phyloP scores from a whole-genome alignment of 306 rosid species.

The Vigna mungo region DNA sequence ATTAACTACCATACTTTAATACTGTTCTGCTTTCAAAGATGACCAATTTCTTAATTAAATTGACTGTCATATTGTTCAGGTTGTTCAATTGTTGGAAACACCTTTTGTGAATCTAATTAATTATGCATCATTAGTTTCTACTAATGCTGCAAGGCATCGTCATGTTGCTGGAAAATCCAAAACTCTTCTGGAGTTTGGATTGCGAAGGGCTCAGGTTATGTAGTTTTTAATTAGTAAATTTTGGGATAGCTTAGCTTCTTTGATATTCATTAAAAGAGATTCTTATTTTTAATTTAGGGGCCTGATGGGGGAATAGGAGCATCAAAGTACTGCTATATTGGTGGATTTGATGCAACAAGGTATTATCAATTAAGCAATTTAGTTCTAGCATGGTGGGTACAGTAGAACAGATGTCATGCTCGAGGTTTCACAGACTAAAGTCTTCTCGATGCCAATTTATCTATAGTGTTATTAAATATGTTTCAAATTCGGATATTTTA shows the following conservation, averaged over 20 bases:
- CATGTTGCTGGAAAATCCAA: slow-evolving; percentile 96
- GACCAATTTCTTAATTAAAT: slow-evolving; percentile 25
- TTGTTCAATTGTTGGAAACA: slow-evolving; percentile 95
- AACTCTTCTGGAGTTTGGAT: slow-evolving; percentile 94
- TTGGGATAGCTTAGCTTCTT: slow-evolving; percentile 27
- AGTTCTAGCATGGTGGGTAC: slow-evolving; percentile 20
- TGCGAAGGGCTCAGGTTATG: slow-evolving; percentile 87
- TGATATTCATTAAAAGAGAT: slow-evolving; percentile 34
- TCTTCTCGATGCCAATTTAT: not conserved
- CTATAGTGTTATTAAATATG: not conserved
- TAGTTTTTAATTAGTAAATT: slow-evolving; percentile 21
- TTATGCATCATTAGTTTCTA: slow-evolving; percentile 89
- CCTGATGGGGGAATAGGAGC: slow-evolving; percentile 99
- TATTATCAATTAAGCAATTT: slow-evolving; percentile 46
- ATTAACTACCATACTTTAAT: slow-evolving; percentile 32
- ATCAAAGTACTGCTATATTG: slow-evolving; percentile 94
- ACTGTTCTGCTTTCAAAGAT: slow-evolving; percentile 23
- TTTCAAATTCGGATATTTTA: not conserved
- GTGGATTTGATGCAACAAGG: slow-evolving; percentile 99
- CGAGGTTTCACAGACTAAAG: not conserved
- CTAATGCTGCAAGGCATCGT: slow-evolving; percentile 99
- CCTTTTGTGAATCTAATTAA: slow-evolving; percentile 90
- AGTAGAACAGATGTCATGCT: slow-evolving; percentile 1
- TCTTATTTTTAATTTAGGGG: slow-evolving; percentile 65
- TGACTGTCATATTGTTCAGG: slow-evolving; percentile 58